phyloP scores from a whole-genome alignment of 2,329 filamentous ascomycete genomes.

The Canariomyces notabilis region DNA sequence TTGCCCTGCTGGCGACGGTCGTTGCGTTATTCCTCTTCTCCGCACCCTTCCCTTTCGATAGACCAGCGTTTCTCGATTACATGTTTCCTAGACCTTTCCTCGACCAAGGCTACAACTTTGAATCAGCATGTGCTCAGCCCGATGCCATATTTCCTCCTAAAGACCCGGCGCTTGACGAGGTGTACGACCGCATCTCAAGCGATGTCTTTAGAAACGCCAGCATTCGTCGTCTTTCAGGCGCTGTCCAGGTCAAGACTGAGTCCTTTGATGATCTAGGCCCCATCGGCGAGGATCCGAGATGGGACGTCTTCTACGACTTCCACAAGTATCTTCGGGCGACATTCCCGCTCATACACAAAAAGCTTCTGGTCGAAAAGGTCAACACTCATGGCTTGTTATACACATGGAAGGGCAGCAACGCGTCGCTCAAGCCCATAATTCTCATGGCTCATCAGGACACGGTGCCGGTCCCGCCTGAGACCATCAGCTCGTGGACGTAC shows the following conservation, averaged over 20 bases:
- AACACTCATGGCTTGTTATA: constrained; percentile 57
- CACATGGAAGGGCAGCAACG: constrained; percentile 50
- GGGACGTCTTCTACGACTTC: constrained; percentile 54
- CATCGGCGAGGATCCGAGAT: constrained; percentile 52
- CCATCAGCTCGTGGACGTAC: constrained; percentile 50
- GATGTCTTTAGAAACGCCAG: constrained; percentile 24
- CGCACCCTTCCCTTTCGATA: too few species aligned
- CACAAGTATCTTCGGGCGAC: constrained; percentile 43
- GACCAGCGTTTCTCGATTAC: neutral
- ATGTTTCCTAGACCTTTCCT: neutral
- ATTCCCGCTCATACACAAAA: constrained; percentile 48
- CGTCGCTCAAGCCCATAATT: constrained; percentile 48
- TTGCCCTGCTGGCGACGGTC: neutral
- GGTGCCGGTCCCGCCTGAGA: constrained; percentile 51
- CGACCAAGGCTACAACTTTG: constrained; percentile 6
- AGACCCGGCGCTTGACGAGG: constrained; percentile 17
- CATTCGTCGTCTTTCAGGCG: constrained; percentile 27
- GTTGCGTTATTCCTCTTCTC: neutral
- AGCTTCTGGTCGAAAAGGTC: constrained; percentile 46
- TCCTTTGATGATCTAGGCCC: constrained; percentile 43
- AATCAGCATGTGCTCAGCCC: constrained; percentile 23
- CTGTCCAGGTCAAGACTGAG: constrained; percentile 31
- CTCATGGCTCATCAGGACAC: constrained; percentile 62
- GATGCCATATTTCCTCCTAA: constrained; percentile 22
- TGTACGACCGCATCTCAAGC: constrained; percentile 21